Conservation (phyloP, 306 rosid species). For the Dicorynia guianensis region DNA sequence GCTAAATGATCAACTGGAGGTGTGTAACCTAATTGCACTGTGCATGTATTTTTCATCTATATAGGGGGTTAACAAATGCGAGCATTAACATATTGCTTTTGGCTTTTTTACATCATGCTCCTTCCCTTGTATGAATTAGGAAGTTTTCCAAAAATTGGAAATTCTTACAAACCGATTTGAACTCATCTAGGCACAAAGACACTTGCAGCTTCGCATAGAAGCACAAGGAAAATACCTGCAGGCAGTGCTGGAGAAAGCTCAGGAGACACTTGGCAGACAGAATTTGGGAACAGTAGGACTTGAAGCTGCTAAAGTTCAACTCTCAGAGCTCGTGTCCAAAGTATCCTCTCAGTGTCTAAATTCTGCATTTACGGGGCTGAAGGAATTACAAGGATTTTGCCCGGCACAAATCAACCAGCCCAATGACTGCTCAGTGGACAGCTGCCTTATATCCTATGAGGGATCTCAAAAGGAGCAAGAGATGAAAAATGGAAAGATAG, state of each 20-base stretch:
- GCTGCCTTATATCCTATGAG: conserved; percentile 83
- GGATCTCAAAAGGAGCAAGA: conserved; percentile 75
- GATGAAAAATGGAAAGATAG: conserved; percentile 52
- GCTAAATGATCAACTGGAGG: conserved; percentile 97
- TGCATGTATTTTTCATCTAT: conserved; percentile 2
- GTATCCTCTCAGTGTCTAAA: conserved; percentile 84
- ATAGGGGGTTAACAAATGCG: neutral
- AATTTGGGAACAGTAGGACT: conserved; percentile 80
- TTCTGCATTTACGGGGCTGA: conserved; percentile 72
- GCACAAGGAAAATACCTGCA: conserved; percentile 98
- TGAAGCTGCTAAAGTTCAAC: conserved; percentile 91
- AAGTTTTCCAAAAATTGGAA: neutral
- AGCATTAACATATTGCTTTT: neutral
- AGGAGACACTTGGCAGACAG: conserved; percentile 89
- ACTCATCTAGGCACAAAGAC: conserved; percentile 84
- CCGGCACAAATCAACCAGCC: conserved; percentile 56
- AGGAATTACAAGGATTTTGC: conserved; percentile 59
- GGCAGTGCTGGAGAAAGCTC: conserved; percentile 89
- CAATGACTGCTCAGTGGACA: conserved; percentile 78
- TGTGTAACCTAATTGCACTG: conserved; percentile 33
- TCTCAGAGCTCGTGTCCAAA: conserved; percentile 84
- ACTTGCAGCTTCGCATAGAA: conserved; percentile 89
- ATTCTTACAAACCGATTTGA: conserved; percentile 27
- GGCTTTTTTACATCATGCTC: neutral
- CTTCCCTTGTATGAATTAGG: neutral